These are phyloP conservation scores for Vaccinium darrowii DNA, from an alignment of 148 eudicot species.

Conservation along the genomic window DNA sequence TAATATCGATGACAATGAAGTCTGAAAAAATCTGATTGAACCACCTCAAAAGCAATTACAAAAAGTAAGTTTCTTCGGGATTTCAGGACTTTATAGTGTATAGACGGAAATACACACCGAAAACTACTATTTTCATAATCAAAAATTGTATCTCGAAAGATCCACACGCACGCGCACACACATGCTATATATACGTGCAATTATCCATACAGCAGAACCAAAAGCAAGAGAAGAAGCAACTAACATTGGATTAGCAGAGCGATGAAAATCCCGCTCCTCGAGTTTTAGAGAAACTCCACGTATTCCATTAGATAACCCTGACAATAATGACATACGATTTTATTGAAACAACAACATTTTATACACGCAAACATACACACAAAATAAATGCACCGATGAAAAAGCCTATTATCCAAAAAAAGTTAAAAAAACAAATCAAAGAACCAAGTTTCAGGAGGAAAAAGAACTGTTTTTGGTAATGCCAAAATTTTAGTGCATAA, in stretches of 20 bases:
- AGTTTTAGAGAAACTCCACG: constrained; percentile 35
- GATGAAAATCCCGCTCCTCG: constrained; percentile 28
- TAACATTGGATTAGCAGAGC: constrained; percentile 41
- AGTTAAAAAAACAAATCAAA: neutral
- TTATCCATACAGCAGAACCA: neutral
- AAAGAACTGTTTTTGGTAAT: too few relatives aligned
- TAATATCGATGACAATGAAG: neutral
- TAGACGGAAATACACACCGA: neutral
- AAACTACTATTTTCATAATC: neutral
- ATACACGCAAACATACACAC: neutral
- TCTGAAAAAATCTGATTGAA: neutral
- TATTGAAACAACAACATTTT: neutral
- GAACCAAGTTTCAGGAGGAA: neutral
- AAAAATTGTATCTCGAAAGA: neutral
- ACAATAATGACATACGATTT: constrained; percentile 12
- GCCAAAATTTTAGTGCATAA: too few relatives aligned
- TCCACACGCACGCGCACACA: neutral
- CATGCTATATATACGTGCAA: neutral
- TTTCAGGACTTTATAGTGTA: neutral
- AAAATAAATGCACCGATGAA: neutral
- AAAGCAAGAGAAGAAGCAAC: constrained; percentile 9
- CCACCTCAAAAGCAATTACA: neutral
- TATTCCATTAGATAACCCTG: constrained; percentile 50
- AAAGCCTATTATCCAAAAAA: neutral
- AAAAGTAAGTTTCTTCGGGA: neutral